Percentiles rank a stretch among this genome's conserved stretches.
Evolutionary conservation across 495 filamentous ascomycete genomes (phyloP).

Genomic region (Talaromyces ruber): DNA sequence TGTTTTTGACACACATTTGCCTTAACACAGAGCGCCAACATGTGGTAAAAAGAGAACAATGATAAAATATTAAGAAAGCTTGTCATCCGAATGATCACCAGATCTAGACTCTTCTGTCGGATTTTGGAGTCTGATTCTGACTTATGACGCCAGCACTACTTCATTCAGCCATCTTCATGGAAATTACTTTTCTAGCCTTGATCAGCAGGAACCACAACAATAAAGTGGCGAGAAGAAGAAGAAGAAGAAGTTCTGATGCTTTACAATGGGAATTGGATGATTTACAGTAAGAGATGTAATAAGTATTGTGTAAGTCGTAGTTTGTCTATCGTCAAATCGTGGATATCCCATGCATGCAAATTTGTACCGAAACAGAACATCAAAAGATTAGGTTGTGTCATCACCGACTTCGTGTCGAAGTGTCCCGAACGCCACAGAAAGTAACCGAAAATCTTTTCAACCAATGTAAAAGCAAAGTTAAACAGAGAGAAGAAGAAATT

Average conservation of each 20-base stretch:
- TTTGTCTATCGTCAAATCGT: not conserved
- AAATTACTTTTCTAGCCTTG: not conserved
- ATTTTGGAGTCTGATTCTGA: not conserved
- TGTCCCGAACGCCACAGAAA: not conserved
- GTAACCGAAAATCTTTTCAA: not conserved
- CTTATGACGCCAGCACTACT: not conserved
- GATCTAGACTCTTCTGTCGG: not conserved
- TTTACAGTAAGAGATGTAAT: too few relatives aligned
- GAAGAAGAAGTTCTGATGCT: too few relatives aligned
- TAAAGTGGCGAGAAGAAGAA: not conserved
- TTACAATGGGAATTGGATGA: too few relatives aligned
- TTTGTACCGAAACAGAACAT: not conserved
- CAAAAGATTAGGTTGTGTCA: not conserved
- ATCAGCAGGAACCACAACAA: not conserved
- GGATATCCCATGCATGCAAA: conserved; percentile 3
- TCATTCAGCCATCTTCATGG: not conserved
- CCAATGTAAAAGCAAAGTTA: not conserved
- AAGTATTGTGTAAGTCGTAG: not conserved
- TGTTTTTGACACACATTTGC: too few relatives aligned
- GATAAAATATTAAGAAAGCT: too few relatives aligned
- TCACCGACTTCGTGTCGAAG: not conserved
- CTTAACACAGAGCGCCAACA: not conserved
- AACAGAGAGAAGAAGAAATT: conserved; percentile 10
- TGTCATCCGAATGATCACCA: not conserved
- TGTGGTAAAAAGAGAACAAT: too few relatives aligned